Evolutionary conservation across 805 yeast genomes (phyloP).

Genomic region (Saccharomycopsis sp.): DNA sequence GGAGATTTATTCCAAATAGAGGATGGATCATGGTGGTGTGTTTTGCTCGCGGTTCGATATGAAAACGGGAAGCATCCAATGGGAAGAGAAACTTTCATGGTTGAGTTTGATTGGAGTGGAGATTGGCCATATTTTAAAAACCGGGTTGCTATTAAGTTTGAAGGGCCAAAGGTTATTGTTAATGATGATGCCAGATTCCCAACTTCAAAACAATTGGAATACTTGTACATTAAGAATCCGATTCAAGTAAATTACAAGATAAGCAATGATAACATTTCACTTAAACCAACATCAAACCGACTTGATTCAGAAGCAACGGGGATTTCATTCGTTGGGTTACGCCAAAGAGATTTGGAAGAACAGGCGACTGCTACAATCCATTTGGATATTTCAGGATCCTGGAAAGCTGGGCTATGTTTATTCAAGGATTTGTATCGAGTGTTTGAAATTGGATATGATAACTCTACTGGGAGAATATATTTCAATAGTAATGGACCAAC

Average conservation of each 20-base stretch:
- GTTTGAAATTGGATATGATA: constrained; percentile 10
- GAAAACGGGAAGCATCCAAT: constrained; percentile 10
- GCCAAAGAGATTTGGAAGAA: constrained; percentile 7
- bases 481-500: constrained; percentile 2
- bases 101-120: constrained; percentile 11
- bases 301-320: constrained; percentile 8
- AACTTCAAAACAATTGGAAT: not conserved
- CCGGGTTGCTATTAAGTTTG: not conserved
- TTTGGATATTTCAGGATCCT: not conserved
- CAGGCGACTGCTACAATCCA: constrained; percentile 1
- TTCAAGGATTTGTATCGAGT: constrained; percentile 13
- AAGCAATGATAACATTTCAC: not conserved
- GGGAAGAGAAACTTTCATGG: constrained; percentile 17
- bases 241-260: constrained; percentile 6
- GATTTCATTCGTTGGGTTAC: constrained; percentile 10
- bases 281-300: constrained; percentile 2
- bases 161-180: not conserved
- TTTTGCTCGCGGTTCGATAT: constrained; percentile 5
- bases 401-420: constrained; percentile 10
- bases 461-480: not conserved
- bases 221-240: constrained; percentile 14
- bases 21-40: constrained; percentile 11
- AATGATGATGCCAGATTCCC: not conserved
- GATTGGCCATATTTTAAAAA: constrained; percentile 14
- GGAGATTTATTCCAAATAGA: constrained; percentile 10